Percentiles rank a stretch among this genome's conserved stretches.
Conservation (phyloP, 2,329 filamentous ascomycete genomes). For the Botrytis byssoidea region DNA sequence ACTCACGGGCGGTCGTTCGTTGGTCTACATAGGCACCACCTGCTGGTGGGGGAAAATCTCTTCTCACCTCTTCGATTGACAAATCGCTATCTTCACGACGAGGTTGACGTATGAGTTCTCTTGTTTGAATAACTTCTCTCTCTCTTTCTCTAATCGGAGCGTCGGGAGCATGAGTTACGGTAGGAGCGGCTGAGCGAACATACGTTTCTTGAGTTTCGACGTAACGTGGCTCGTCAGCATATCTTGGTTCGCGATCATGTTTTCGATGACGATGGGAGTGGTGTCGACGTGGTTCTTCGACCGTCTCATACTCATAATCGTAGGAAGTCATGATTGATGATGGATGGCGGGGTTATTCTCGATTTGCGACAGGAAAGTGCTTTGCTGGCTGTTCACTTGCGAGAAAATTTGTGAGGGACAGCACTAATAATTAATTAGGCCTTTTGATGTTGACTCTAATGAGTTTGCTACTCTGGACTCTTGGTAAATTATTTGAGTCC, state of each 20-base stretch:
- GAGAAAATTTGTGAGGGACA: not conserved
- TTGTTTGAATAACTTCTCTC: constrained; percentile 43
- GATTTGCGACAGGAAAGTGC: constrained; percentile 15
- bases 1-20: constrained; percentile 33
- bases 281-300: constrained; percentile 34
- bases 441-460: not conserved
- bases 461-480: not conserved
- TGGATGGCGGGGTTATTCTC: constrained; percentile 10
- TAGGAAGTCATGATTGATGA: constrained; percentile 21
- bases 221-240: constrained; percentile 52
- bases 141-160: constrained; percentile 18
- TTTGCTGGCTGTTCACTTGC: not conserved
- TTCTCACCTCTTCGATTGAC: constrained; percentile 76
- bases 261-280: constrained; percentile 34
- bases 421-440: constrained; percentile 15
- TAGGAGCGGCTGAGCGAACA: constrained; percentile 29
- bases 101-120: constrained; percentile 54
- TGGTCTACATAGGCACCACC: constrained; percentile 31
- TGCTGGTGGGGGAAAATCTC: constrained; percentile 72
- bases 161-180: constrained; percentile 35
- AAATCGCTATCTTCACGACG: constrained; percentile 71
- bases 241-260: constrained; percentile 49
- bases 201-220: constrained; percentile 46
- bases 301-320: constrained; percentile 30
- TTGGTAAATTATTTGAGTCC: not conserved